Base-by-base conservation (phyloP, 2,329 filamentous ascomycete species). In the Huntiella moniliformis region DNA sequence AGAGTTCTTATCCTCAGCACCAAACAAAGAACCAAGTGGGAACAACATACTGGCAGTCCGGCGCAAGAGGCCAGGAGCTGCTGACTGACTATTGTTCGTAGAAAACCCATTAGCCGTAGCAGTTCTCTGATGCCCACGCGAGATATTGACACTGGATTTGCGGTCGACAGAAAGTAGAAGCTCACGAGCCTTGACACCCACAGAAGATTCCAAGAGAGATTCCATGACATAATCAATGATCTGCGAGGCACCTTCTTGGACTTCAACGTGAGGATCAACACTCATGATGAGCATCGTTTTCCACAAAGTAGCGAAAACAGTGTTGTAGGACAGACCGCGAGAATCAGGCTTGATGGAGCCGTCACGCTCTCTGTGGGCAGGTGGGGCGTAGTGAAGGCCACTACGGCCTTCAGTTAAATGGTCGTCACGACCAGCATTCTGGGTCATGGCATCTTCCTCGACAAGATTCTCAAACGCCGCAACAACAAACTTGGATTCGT, bases 251-350 rank as follows among this genome's bases (percentile, higher is more conserved):
- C 91, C 82, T 52, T 80, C 73, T 51, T 92, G 82, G 32, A 96
- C 83, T 57, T 96, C 88, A 1, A 88, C 86, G 57, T 95, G 87
- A 36, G 91, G 88, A 57, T 98, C 91, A 13, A 93, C 84, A 38
- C 85, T 88, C 60, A 96, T 70, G 51, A 93, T 83, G 49, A 95
- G 67, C 38, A 92, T 71, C 56, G 95, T 83, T 59, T 93, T 91
- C 91, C 91, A 98, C 51, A 92, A 81, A 1, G 87, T 82, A 28
- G 87, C 81, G 59, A 92, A 95, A 13, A 94, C 82, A 0, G 86
- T 94, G 56, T 93, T 91, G 52, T 83, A 78, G 10, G 87, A 85
- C 8, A 83, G 61, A 1, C 74, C 72, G 38, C 74, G 70, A 2
- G 71, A 67, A 2, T 65, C 57, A 18, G 67, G 63, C 56, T 73